phyloP scores from a whole-genome alignment of 2,329 filamentous ascomycete species.

The Mycosphaerella arachidis region DNA sequence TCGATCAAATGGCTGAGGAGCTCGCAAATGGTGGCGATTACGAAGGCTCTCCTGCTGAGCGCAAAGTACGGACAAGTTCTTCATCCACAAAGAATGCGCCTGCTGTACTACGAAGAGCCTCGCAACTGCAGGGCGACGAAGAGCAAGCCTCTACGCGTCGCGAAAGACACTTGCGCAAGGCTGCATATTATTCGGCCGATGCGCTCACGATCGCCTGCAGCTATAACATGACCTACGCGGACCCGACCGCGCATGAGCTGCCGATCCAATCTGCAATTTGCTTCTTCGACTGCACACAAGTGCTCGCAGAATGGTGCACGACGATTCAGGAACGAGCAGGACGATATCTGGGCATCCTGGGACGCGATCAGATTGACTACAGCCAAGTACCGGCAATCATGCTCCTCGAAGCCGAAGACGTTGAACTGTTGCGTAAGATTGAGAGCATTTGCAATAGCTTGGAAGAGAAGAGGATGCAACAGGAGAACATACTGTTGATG shows the following conservation, averaged over 20 bases:
- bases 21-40: conserved; percentile 70
- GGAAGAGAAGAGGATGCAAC: conserved; percentile 64
- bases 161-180: conserved; percentile 84
- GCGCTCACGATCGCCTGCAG: conserved; percentile 85
- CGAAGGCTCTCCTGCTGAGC: conserved; percentile 2
- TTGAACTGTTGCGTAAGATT: conserved; percentile 77
- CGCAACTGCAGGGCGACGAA: conserved; percentile 16
- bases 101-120: conserved; percentile 22
- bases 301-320: conserved; percentile 89
- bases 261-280: conserved; percentile 89
- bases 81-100: conserved; percentile 8
- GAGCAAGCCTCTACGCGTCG: conserved; percentile 56
- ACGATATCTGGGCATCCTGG: conserved; percentile 78
- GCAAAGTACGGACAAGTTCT: conserved; percentile 4
- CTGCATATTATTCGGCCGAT: conserved; percentile 92
- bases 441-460: conserved; percentile 71
- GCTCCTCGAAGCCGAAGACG: conserved; percentile 86
- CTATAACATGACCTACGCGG: conserved; percentile 77
- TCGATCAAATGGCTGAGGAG: conserved; percentile 85
- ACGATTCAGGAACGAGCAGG: conserved; percentile 94
- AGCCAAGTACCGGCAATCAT: conserved; percentile 79
- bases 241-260: conserved; percentile 76
- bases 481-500: conserved; percentile 51
- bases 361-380: conserved; percentile 74
- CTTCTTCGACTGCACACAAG: conserved; percentile 88